phyloP scores from a whole-genome alignment of 2,329 filamentous ascomycete genomes.

The Fusarium stilboides region DNA sequence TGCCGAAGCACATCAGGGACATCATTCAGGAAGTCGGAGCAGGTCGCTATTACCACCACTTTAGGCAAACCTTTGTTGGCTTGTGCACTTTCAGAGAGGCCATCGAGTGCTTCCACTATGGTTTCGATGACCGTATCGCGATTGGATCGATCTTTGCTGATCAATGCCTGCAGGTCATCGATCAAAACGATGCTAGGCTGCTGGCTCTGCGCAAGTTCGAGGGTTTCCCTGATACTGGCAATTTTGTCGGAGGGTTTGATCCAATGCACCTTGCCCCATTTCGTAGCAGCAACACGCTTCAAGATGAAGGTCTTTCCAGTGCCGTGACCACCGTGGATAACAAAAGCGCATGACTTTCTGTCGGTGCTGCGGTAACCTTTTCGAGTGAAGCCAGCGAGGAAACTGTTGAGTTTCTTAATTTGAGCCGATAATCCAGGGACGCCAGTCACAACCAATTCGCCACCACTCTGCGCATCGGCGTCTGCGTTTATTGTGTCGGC shows the following conservation, averaged over 20 bases:
- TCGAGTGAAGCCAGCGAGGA: slow-evolving; percentile 70
- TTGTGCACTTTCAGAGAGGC: slow-evolving; percentile 61
- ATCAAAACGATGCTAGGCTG: slow-evolving; percentile 86
- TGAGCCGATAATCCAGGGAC: slow-evolving; percentile 79
- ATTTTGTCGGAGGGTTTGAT: slow-evolving; percentile 71
- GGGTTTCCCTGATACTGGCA: slow-evolving; percentile 74
- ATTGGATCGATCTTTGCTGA: slow-evolving; percentile 71
- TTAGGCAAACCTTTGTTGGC: slow-evolving; percentile 61
- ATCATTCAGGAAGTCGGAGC: slow-evolving; percentile 78
- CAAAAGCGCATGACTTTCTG: slow-evolving; percentile 69
- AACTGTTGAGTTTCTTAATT: slow-evolving; percentile 75
- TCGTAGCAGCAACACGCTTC: slow-evolving; percentile 74
- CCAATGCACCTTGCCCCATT: slow-evolving; percentile 79
- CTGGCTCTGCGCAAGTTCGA: slow-evolving; percentile 76
- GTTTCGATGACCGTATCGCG: slow-evolving; percentile 65
- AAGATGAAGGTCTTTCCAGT: slow-evolving; percentile 88
- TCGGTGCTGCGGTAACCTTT: slow-evolving; percentile 52
- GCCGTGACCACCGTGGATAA: slow-evolving; percentile 85
- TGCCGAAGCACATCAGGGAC: slow-evolving; percentile 79
- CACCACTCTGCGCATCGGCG: slow-evolving; percentile 41
- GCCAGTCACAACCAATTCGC: slow-evolving; percentile 63
- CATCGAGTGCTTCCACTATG: slow-evolving; percentile 70
- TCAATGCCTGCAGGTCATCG: slow-evolving; percentile 81
- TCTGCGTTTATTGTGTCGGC: slow-evolving; percentile 45
- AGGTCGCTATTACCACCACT: slow-evolving; percentile 82